Evolutionary conservation across 257 asterid genomes (phyloP).

Genomic region (Primulina tabacum): DNA sequence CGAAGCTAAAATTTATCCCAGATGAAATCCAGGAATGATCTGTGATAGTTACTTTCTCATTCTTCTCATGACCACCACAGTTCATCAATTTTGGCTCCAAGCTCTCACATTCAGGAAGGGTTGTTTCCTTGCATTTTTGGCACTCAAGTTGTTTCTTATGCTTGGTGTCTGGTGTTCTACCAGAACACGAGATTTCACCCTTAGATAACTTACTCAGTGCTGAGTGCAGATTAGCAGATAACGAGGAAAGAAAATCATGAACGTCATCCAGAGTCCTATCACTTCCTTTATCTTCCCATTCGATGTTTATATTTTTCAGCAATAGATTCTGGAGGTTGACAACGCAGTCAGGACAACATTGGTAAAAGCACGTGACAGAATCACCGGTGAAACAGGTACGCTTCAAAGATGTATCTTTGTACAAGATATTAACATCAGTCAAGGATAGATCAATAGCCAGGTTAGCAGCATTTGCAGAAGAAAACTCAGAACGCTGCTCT

Average conservation of each 20-base stretch:
- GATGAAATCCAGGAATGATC: slow-evolving; percentile 16
- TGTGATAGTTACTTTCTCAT: slow-evolving; percentile 16
- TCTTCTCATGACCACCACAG: slow-evolving; percentile 51
- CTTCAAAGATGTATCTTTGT: slow-evolving; percentile 25
- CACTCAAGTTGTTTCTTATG: slow-evolving; percentile 25
- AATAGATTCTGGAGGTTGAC: slow-evolving; percentile 48
- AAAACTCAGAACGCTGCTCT: slow-evolving; percentile 23
- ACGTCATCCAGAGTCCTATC: slow-evolving; percentile 55
- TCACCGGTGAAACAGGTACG: slow-evolving; percentile 22
- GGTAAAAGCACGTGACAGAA: slow-evolving; percentile 44
- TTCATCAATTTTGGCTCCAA: slow-evolving; percentile 30
- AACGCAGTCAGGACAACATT: slow-evolving; percentile 67
- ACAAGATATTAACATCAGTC: slow-evolving; percentile 25
- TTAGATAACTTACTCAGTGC: slow-evolving; percentile 43
- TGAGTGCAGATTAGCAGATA: slow-evolving; percentile 66
- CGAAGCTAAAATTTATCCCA: slow-evolving; percentile 34
- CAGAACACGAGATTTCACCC: slow-evolving; percentile 21
- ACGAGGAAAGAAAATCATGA: slow-evolving; percentile 65
- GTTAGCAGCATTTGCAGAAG: slow-evolving; percentile 22
- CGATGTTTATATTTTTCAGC: slow-evolving; percentile 33
- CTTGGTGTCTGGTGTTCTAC: slow-evolving; percentile 18
- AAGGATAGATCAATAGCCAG: slow-evolving; percentile 22
- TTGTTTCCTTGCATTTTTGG: slow-evolving; percentile 19
- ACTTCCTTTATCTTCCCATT: slow-evolving; percentile 39
- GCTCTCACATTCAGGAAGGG: slow-evolving; percentile 19